Conservation (phyloP, 176 grass and related monocot species). For the Rhynchospora tenuis region DNA sequence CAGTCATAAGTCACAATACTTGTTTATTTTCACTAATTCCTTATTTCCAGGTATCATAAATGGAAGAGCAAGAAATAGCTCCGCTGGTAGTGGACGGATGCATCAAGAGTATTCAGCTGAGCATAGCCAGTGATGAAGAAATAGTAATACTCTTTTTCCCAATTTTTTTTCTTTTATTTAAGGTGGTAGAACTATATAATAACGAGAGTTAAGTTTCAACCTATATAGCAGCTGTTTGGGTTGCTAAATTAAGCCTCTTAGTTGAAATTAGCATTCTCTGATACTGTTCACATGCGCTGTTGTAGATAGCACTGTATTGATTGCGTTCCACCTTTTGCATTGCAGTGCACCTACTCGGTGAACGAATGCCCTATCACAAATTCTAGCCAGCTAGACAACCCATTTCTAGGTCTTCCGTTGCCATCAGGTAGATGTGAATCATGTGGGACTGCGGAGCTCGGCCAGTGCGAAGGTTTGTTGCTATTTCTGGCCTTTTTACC, state of each 20-base stretch:
- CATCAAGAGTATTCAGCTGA: constrained; percentile 47
- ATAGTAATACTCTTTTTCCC: constrained; percentile 39
- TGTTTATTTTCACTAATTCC: neutral
- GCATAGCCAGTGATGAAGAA: constrained; percentile 38
- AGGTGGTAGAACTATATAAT: neutral
- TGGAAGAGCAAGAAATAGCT: constrained; percentile 45
- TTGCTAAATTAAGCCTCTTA: neutral
- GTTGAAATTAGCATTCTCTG: neutral
- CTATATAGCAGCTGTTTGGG: neutral
- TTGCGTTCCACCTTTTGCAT: neutral
- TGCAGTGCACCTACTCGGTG: constrained; percentile 53
- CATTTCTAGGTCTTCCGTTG: constrained; percentile 83
- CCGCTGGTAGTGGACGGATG: constrained; percentile 41
- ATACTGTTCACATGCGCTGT: too few species aligned
- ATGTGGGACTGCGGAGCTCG: constrained; percentile 70
- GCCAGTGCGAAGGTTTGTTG: constrained; percentile 82
- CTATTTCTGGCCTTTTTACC: neutral
- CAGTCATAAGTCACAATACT: neutral
- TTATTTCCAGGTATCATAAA: constrained; percentile 22
- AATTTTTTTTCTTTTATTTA: constrained; percentile 21
- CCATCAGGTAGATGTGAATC: constrained; percentile 84
- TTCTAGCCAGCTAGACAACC: constrained; percentile 77
- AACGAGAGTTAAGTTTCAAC: neutral
- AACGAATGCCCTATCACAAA: constrained; percentile 72
- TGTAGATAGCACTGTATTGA: constrained; percentile 5